Evolutionary conservation across 805 yeast genomes (phyloP).

Genomic region (Candida nemodendra): DNA sequence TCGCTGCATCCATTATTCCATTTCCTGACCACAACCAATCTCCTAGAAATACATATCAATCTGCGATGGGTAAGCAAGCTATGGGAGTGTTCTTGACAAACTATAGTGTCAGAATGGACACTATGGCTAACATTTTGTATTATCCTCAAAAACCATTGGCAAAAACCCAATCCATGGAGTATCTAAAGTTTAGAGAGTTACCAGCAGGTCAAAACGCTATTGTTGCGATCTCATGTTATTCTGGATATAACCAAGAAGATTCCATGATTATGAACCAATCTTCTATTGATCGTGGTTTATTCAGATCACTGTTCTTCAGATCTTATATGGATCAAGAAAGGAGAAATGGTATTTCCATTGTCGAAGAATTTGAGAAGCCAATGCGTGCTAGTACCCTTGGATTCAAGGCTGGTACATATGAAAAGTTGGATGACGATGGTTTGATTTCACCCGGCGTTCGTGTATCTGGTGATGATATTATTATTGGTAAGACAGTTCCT

Average conservation of each 20-base stretch:
- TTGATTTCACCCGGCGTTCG: constrained; percentile 97
- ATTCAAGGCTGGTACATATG: constrained; percentile 97
- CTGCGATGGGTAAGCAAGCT: constrained; percentile 99
- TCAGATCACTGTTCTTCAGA: constrained; percentile 93
- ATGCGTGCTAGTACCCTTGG: constrained; percentile 91
- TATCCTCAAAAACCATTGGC: constrained; percentile 98
- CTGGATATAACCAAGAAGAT: constrained; percentile 99
- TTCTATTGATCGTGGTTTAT: constrained; percentile 93
- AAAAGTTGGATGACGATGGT: constrained; percentile 97
- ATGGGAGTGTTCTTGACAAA: constrained; percentile 98
- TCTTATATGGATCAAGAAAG: constrained; percentile 99
- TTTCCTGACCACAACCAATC: constrained; percentile 99
- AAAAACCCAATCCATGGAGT: constrained; percentile 97
- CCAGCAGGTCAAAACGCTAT: constrained; percentile 99
- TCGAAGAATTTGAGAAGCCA: constrained; percentile 97
- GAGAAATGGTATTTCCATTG: constrained; percentile 97
- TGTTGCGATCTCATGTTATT: constrained; percentile 97
- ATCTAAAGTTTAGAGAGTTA: constrained; percentile 91
- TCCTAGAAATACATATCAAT: constrained; percentile 98
- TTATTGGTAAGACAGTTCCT: constrained; percentile 98
- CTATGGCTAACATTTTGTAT: constrained; percentile 96
- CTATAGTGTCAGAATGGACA: constrained; percentile 96
- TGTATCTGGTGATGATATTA: constrained; percentile 98
- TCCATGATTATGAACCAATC: constrained; percentile 99
- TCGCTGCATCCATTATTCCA: constrained; percentile 97